Evolutionary conservation across 2,329 filamentous ascomycete genomes (phyloP), one percentile per base, ranked within the genome.

Genomic region (Ophiostoma tasmaniense): DNA sequence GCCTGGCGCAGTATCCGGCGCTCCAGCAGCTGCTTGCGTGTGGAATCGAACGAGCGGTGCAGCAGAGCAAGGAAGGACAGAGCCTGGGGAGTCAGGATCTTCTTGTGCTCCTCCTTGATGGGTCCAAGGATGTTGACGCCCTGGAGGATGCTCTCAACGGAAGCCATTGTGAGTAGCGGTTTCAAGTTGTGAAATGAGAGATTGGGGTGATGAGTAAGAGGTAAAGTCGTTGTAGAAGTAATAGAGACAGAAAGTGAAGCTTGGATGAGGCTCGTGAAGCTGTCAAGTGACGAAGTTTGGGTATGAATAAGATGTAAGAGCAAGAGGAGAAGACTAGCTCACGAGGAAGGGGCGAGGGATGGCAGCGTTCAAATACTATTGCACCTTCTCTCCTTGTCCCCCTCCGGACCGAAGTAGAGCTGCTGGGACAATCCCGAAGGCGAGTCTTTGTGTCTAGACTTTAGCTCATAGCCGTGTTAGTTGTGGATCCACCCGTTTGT

Each of bases 61-160:
- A 99, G 87, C 73, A 97, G 89, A 50, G 94, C 91, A 71, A 99
- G 87, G 84, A 98, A 99, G 72, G 92, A 90, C 73, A 92, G 89
- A 69, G 94, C 94, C 73, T 96, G 87, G 75, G 93, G 94, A 72
- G 89, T 97, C 73, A 98, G 87, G 78, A 99, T 96, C 85, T 96
- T 94, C 82, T 88, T 88, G 79, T 93, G 90, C 74, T 89, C 83
- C 70, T 94, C 88, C 76, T 88, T 88, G 77, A 98, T 82, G 72
- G 86, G 80, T 76, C 92, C 94, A 76, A 92, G 89, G 84, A 98
- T 87, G 80, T 89, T 87, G 77, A 97, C 93, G 80, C 93, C 93
- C 79, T 93, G 89, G 74, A 97, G 89, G 77, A 96, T 90, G 73
- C 85, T 81, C 69, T 96, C 90, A 76, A 86, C 86, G 73, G 85